Base-by-base conservation (phyloP, 169 alveolate species). In the Cyclospora cayetanensis region DNA sequence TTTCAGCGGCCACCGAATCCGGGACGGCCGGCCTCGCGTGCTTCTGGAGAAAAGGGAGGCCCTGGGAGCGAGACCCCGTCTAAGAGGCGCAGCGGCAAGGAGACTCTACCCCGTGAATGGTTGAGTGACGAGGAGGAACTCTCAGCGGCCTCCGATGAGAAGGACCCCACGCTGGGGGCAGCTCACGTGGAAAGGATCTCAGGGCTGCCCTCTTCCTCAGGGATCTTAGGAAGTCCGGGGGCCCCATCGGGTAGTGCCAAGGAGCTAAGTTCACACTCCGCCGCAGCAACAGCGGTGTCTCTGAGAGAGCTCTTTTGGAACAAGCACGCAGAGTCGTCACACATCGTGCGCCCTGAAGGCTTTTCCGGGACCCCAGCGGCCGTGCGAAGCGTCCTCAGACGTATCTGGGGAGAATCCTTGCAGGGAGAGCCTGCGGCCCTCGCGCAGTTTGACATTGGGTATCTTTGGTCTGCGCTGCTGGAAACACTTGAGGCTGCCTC, bases 401-500 rank as follows among this genome's bases (percentile, higher is more conserved):
- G 31, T 0, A 22, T 35, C 5, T 77, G 87, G 41, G 70, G 2
- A 20, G 1, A 29, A 27, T 65, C 70, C 25, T 37, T 77, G 46
- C 70, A 77, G 15, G 87, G 46, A 77, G 35, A 27, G 0, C 63
- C 0, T 63, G 29, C 15, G 43, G 42, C 27, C 35, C 12, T 39
- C 4, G 9, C 27, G 70, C 70, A 27, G 27, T 1, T 11, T 1
- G 87, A 77, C 68, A 25, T 7, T 31, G 87, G 87, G 46, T 27
- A 34, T 35, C 68, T 77, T 27, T 77, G 87, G 87, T 43, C 68
- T 5, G 87, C 87, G 2, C 68, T 77, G 43, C 41, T 77, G n/a
- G 87, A 77, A 43, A 43, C 87, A 46, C 63, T 53, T 29, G 87
- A 77, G 46, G 87, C 87, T 25, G 55, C n/a, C 41, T 35, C 70